A percentile compares a stretch with the other conserved stretches of the same genome.
phyloP scores from a whole-genome alignment of 352 stramenopile species.

The Globisporangium okanoganense region DNA sequence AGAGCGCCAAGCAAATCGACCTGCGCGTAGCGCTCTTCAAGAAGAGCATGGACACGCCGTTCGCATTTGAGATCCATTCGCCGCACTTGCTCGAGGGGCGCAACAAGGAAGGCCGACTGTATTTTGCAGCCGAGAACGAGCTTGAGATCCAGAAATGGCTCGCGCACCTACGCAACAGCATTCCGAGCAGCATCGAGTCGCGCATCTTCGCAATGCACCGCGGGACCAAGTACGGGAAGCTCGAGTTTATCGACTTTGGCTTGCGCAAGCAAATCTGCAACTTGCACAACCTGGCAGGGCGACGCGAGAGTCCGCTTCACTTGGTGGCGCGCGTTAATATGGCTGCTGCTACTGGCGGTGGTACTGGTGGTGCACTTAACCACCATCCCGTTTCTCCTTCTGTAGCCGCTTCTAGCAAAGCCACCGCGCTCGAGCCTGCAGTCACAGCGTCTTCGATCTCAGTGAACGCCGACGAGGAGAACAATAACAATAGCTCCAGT shows the following conservation, averaged over 20 bases:
- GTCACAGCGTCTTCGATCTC: constrained; percentile 32
- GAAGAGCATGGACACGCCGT: constrained; percentile 74
- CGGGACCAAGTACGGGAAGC: constrained; percentile 39
- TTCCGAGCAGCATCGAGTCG: constrained; percentile 70
- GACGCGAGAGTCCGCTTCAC: constrained; percentile 63
- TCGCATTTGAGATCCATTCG: constrained; percentile 90
- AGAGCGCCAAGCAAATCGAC: constrained; percentile 55
- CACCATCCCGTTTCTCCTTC: not conserved
- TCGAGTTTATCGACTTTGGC: constrained; percentile 66
- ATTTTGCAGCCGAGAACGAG: constrained; percentile 82
- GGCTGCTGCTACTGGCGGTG: not conserved
- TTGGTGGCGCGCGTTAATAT: constrained; percentile 35
- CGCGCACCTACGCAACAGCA: constrained; percentile 70
- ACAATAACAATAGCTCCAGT: constrained; percentile 17
- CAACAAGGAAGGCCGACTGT: constrained; percentile 87
- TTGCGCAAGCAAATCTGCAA: constrained; percentile 46
- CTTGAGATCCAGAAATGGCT: constrained; percentile 90
- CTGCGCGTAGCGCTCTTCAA: constrained; percentile 67
- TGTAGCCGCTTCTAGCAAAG: constrained; percentile 1
- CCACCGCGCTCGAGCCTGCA: constrained; percentile 21
- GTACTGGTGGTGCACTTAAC: not conserved
- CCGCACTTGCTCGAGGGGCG: constrained; percentile 70
- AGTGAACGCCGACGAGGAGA: constrained; percentile 24
- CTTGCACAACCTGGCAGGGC: constrained; percentile 17
- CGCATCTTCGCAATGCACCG: constrained; percentile 80